Evolutionary conservation across 2,329 filamentous ascomycete genomes (phyloP), one percentile per base, ranked within the genome.

Genomic region (Proliferodiscus dingleyae): DNA sequence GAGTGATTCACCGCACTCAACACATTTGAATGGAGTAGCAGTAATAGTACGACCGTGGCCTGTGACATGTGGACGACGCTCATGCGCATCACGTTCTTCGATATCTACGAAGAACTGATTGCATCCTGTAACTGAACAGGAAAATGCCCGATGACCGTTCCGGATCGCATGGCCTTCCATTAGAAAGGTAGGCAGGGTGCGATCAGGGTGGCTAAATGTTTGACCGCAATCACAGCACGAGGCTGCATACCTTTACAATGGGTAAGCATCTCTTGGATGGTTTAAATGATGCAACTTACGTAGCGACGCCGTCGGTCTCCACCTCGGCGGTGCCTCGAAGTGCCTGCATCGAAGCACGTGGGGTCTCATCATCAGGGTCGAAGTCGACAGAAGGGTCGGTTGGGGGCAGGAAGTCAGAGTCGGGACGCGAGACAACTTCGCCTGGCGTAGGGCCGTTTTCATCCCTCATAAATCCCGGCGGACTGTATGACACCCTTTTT

Each of bases 401-500:
- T n/a, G n/a, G n/a, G n/a, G n/a, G n/a, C n/a, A n/a, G n/a, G n/a
- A n/a, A n/a, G n/a, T n/a, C n/a, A n/a, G n/a, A n/a, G n/a, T n/a
- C n/a, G n/a, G n/a, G n/a, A n/a, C n/a, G n/a, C n/a, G n/a, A n/a
- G n/a, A n/a, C n/a, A n/a, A n/a, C n/a, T n/a, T n/a, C n/a, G n/a
- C n/a, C n/a, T n/a, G n/a, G n/a, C n/a, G n/a, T n/a, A n/a, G n/a
- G n/a, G n/a, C n/a, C n/a, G n/a, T n/a, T n/a, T n/a, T n/a, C n/a
- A n/a, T n/a, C n/a, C n/a, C n/a, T n/a, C n/a, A n/a, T n/a, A n/a
- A n/a, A n/a, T n/a, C n/a, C n/a, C n/a, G n/a, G n/a, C 38, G 9
- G 16, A n/a, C 15, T 11, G 23, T 10, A 43, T 53, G 34, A 37
- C 53, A 53, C 51, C 53, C 53, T 56, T 54, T 53, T 57, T 53